phyloP scores from a whole-genome alignment of 1,139 yeast genomes.

The Debaryomyces sp. region DNA sequence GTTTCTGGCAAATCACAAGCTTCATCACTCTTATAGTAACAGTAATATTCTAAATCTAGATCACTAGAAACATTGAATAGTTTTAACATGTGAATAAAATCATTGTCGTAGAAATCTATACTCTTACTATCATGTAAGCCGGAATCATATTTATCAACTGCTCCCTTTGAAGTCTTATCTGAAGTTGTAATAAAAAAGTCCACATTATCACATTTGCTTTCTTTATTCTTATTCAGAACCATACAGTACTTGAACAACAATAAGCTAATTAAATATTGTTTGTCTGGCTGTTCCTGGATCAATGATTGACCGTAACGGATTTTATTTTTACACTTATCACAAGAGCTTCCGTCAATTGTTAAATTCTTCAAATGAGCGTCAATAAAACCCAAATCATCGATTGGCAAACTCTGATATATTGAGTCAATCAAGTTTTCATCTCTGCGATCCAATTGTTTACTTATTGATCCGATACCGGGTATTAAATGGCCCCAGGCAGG shows the following conservation, averaged over 20 bases:
- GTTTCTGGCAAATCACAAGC: slow-evolving; percentile 35
- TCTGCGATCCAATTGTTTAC: slow-evolving; percentile 11
- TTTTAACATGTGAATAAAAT: slow-evolving; percentile 39
- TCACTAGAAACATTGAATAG: slow-evolving; percentile 40
- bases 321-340: slow-evolving; percentile 41
- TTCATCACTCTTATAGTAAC: slow-evolving; percentile 26
- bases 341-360: slow-evolving; percentile 16
- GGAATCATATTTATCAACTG: slow-evolving; percentile 23
- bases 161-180: slow-evolving; percentile 21
- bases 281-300: slow-evolving; percentile 32
- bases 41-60: slow-evolving; percentile 37
- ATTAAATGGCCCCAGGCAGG: neutral
- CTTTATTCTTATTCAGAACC: slow-evolving; percentile 30
- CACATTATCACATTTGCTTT: slow-evolving; percentile 34
- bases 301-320: slow-evolving; percentile 33
- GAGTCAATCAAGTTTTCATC: slow-evolving; percentile 22
- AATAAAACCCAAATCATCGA: slow-evolving; percentile 35
- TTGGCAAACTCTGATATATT: slow-evolving; percentile 27
- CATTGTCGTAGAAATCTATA: slow-evolving; percentile 42
- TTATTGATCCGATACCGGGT: neutral
- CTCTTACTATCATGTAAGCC: slow-evolving; percentile 26
- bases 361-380: slow-evolving; percentile 26
- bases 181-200: slow-evolving; percentile 44
- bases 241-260: slow-evolving; percentile 41
- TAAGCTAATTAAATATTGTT: slow-evolving; percentile 39